These are phyloP conservation scores for Delphinella strobiligena DNA, from an alignment of 2,329 filamentous ascomycete species.

Conservation along the genomic window DNA sequence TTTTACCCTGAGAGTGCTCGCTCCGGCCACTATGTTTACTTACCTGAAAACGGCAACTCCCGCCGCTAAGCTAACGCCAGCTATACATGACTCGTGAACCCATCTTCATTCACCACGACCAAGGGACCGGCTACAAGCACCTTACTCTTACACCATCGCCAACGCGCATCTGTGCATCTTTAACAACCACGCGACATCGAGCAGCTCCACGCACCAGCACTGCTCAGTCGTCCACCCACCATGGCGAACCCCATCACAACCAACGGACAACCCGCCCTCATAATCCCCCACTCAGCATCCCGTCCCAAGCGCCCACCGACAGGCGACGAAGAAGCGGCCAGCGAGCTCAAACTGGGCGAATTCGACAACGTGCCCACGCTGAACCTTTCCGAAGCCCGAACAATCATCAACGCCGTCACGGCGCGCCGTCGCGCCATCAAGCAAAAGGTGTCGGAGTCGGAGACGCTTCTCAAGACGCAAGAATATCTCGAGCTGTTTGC, in stretches of 20 bases:
- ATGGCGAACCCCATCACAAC: conserved; percentile 17
- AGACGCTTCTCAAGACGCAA: conserved; percentile 71
- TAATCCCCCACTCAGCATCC: conserved; percentile 17
- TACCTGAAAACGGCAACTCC: not conserved
- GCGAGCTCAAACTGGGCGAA: conserved; percentile 76
- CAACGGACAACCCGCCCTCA: conserved; percentile 6
- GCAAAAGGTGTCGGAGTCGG: conserved; percentile 9
- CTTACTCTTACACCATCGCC: too few relatives aligned
- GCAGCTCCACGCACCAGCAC: not conserved
- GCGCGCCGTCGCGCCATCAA: conserved; percentile 10
- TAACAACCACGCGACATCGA: not conserved
- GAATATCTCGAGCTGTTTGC: conserved; percentile 92
- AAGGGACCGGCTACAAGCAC: too few relatives aligned
- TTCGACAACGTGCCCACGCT: conserved; percentile 87
- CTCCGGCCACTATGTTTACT: too few relatives aligned
- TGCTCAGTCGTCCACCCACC: conserved; percentile 1
- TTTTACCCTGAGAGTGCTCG: too few relatives aligned
- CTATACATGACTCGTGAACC: too few relatives aligned
- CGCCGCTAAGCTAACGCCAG: too few relatives aligned
- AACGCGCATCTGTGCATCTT: not conserved
- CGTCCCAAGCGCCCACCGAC: conserved; percentile 56
- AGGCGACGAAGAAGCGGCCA: conserved; percentile 79
- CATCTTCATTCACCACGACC: too few relatives aligned
- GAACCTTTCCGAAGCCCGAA: conserved; percentile 80
- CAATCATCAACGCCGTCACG: conserved; percentile 78